These are phyloP conservation scores for Mycena crocata DNA, from an alignment of 768 basidiomycete genomes.

Conservation along the genomic window DNA sequence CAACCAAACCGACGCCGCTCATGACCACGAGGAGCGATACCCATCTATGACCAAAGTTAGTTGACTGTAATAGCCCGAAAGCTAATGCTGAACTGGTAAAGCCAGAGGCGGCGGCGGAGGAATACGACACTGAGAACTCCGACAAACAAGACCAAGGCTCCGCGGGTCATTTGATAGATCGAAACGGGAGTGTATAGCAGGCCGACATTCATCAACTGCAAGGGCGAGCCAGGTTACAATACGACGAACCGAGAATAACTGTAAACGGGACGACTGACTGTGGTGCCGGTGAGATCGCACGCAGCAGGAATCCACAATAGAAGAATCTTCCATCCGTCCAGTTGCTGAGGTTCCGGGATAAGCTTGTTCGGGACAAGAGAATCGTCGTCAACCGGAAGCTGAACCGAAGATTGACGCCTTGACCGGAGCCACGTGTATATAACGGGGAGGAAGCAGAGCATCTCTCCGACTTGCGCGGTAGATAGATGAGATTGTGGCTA, in stretches of 20 bases:
- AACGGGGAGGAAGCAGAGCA: constrained; percentile 91
- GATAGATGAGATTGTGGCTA: constrained; percentile 42
- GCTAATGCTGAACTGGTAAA: constrained; percentile 78
- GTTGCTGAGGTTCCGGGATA: constrained; percentile 49
- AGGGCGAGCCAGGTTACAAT: constrained; percentile 41
- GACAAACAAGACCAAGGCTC: constrained; percentile 94
- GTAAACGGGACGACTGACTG: constrained; percentile 63
- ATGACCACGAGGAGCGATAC: constrained; percentile 90
- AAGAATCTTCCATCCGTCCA: constrained; percentile 77
- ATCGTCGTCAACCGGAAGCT: constrained; percentile 64
- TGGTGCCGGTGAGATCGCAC: constrained; percentile 93
- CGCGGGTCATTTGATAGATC: constrained; percentile 97
- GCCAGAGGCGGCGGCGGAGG: constrained; percentile 84
- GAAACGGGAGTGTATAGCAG: constrained; percentile 96
- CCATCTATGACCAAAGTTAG: constrained; percentile 70
- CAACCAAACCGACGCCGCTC: constrained; percentile 85
- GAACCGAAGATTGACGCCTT: constrained; percentile 61
- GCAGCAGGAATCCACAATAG: constrained; percentile 90
- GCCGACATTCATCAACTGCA: constrained; percentile 92
- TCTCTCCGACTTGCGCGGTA: constrained; percentile 83
- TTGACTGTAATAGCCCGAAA: neutral
- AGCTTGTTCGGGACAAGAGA: constrained; percentile 49
- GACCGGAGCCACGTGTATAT: constrained; percentile 74
- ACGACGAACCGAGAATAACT: constrained; percentile 17
- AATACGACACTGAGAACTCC: constrained; percentile 92